Conservation (phyloP, 225 moss, liverwort and hornwort species). For the Lunularia cruciata region DNA sequence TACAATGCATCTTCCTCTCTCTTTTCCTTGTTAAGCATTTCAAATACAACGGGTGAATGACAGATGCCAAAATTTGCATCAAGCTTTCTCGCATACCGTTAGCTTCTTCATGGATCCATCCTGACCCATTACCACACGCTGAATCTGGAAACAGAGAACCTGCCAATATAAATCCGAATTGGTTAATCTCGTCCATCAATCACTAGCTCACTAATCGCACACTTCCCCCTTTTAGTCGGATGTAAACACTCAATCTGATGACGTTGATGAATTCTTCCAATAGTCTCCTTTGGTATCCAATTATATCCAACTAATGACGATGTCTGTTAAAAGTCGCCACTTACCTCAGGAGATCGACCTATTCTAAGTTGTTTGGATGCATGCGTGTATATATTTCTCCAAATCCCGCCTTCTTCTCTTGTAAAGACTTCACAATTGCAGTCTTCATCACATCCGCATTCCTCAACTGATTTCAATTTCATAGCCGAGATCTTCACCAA, state of each 20-base stretch:
- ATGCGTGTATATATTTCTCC: slow-evolving; percentile 69
- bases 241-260: too few relatives aligned
- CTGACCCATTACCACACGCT: slow-evolving; percentile 67
- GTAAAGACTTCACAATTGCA: slow-evolving; percentile 74
- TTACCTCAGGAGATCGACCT: slow-evolving; percentile 85
- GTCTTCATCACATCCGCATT: slow-evolving; percentile 85
- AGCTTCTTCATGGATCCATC: slow-evolving; percentile 76
- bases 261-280: too few relatives aligned
- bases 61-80: background rate
- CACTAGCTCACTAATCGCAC: too few relatives aligned
- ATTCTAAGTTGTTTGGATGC: slow-evolving; percentile 80
- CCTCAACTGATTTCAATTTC: slow-evolving; percentile 56
- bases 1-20: background rate
- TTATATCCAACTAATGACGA: too few relatives aligned
- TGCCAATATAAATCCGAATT: slow-evolving; percentile 21
- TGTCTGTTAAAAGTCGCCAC: too few relatives aligned
- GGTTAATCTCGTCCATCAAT: background rate
- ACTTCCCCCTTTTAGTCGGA: too few relatives aligned
- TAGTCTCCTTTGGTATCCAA: too few relatives aligned
- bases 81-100: slow-evolving; percentile 37
- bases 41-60: background rate
- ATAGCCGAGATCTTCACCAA: too few relatives aligned
- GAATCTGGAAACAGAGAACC: slow-evolving; percentile 92
- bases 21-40: background rate
- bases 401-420: slow-evolving; percentile 62